These are phyloP conservation scores for Cercospora janseana DNA, from an alignment of 2,329 filamentous ascomycete genomes.

Conservation along the genomic window DNA sequence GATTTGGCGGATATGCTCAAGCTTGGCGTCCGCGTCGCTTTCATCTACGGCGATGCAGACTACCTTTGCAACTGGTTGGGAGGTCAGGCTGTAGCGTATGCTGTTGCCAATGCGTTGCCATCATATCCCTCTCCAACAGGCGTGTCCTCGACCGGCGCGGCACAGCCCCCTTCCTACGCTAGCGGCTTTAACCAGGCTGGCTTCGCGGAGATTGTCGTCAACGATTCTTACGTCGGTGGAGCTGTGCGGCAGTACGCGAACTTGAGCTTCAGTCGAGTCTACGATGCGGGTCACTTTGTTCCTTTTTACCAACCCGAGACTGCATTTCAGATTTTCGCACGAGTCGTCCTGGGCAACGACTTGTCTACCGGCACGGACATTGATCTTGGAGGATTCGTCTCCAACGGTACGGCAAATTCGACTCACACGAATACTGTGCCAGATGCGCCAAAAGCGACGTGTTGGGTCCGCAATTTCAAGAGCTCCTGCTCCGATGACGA, in stretches of 20 bases:
- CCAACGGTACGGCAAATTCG: constrained; percentile 57
- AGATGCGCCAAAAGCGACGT: constrained; percentile 50
- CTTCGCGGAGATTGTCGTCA: constrained; percentile 69
- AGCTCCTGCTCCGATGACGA: constrained; percentile 56
- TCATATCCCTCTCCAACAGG: constrained; percentile 19
- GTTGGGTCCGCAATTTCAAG: constrained; percentile 57
- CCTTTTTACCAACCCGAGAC: constrained; percentile 55
- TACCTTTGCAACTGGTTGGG: constrained; percentile 63
- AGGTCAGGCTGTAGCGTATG: constrained; percentile 26
- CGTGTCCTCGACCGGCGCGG: constrained; percentile 13
- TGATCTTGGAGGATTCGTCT: constrained; percentile 44
- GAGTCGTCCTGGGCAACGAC: constrained; percentile 52
- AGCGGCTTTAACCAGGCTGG: constrained; percentile 63
- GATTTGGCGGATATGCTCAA: constrained; percentile 45
- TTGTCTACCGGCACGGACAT: constrained; percentile 51
- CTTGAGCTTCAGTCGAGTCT: constrained; percentile 52
- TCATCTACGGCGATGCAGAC: constrained; percentile 64
- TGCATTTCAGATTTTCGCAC: constrained; percentile 53
- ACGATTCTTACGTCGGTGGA: constrained; percentile 66
- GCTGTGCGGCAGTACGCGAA: constrained; percentile 75
- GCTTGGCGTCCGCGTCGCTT: constrained; percentile 56
- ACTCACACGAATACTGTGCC: constrained; percentile 54
- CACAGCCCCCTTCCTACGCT: constrained; percentile 43
- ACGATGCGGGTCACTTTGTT: constrained; percentile 54
- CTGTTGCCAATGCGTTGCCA: constrained; percentile 26